These are phyloP conservation scores for Botrytis sinoallii DNA, from an alignment of 2,329 filamentous ascomycete species.

Conservation along the genomic window DNA sequence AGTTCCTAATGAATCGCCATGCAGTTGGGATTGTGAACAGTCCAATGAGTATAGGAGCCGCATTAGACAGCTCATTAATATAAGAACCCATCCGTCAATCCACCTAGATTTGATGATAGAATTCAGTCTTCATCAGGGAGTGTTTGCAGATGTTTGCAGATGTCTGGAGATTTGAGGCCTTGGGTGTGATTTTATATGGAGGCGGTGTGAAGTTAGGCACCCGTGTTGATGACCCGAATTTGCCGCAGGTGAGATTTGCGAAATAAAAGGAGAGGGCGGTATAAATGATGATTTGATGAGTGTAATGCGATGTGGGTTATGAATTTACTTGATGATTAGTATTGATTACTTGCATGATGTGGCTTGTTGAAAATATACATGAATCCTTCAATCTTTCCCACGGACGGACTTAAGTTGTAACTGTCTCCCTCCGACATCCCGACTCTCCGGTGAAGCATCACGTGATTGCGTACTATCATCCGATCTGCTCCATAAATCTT, in stretches of 20 bases:
- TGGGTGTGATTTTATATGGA: background rate
- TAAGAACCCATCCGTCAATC: slow-evolving; percentile 16
- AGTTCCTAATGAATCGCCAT: slow-evolving; percentile 25
- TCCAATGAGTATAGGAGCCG: slow-evolving; percentile 18
- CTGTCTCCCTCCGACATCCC: background rate
- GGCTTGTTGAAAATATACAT: background rate
- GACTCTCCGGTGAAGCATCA: background rate
- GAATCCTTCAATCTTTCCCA: background rate
- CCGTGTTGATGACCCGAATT: background rate
- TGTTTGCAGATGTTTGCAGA: background rate
- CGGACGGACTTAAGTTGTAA: background rate
- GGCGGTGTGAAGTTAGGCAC: slow-evolving; percentile 10
- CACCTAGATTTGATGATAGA: slow-evolving; percentile 11
- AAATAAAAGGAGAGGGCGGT: background rate
- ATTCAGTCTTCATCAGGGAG: background rate
- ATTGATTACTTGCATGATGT: background rate
- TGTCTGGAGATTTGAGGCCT: background rate
- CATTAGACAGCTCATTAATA: slow-evolving; percentile 16
- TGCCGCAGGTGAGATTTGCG: background rate
- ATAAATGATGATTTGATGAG: background rate
- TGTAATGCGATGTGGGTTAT: background rate
- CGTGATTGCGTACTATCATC: too few relatives aligned
- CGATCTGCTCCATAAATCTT: background rate
- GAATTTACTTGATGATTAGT: background rate
- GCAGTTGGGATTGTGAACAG: slow-evolving; percentile 28